Evolutionary conservation across 768 basidiomycete species (phyloP), one percentile per base, ranked within the genome.

Genomic region (Tylopilus subfusipes): DNA sequence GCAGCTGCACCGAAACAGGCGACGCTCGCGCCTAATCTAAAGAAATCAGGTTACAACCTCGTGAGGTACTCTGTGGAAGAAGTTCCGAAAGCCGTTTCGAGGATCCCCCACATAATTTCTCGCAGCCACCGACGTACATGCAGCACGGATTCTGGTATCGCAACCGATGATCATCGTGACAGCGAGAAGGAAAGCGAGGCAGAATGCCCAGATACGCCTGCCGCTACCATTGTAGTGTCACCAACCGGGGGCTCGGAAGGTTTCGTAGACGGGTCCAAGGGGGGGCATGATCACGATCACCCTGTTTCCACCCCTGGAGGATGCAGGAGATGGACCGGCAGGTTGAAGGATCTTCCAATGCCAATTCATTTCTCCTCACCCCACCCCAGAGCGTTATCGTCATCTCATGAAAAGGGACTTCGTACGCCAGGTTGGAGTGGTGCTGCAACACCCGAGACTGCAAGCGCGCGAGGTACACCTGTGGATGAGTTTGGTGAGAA

Each of bases 11-110:
- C 87, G 0, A 58, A 62, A 11, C 70, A 75, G 42, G 70, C 61
- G 47, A 73, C 72, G 25, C 76, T 76, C 61, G 82, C 75, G 8
- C 87, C 88, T 2, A 78, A 84, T 58, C 63, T 86, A 34, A 78
- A 81, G 60, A 72, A 78, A 42, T 77, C 85, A 3, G 89, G 90
- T 14, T 90, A 83, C 59, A 76, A 78, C 48, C 72, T 93, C 10
- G 83, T 82, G 3, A 74, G 90, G 74, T 87, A 71, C 57, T 63
- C 51, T 36, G 33, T 65, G 45, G 60, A 63, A 21, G 56, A 60
- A 11, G 52, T 45, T 10, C 57, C 52, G n/a, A 39, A 10, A 1
- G 1, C 12, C 12, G 7, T 48, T 36, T 21, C 50, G 6, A 54
- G 38, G 21, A 47, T 52, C n/a, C 56, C 49, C 5, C 48, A 48